Percentiles rank a stretch among this genome's conserved stretches.
These are phyloP conservation scores for Colletotrichum sidae DNA, from an alignment of 2,329 filamentous ascomycete species.

Conservation along the genomic window DNA sequence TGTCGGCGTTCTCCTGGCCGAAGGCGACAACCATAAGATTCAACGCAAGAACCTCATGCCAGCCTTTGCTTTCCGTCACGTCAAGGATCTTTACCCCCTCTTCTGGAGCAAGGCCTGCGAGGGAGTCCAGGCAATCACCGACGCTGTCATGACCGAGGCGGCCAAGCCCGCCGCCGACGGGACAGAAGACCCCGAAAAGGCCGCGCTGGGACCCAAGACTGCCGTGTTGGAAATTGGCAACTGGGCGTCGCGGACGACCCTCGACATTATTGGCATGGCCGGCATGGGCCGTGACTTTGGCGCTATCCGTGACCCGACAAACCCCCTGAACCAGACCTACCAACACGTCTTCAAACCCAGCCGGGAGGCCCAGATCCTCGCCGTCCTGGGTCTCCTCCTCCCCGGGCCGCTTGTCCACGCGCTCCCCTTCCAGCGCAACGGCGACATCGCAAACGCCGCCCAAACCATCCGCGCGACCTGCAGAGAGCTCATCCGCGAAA, in stretches of 20 bases:
- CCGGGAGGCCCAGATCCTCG: constrained; percentile 64
- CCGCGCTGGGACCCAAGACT: constrained; percentile 41
- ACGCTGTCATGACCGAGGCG: constrained; percentile 44
- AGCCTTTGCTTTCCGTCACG: constrained; percentile 85
- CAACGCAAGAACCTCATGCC: constrained; percentile 84
- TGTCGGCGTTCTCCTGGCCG: constrained; percentile 79
- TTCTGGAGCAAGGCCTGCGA: constrained; percentile 86
- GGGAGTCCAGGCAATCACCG: constrained; percentile 71
- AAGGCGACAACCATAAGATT: constrained; percentile 90
- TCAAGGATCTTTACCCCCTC: constrained; percentile 85
- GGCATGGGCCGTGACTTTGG: constrained; percentile 79
- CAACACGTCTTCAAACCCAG: constrained; percentile 64
- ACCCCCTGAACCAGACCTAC: constrained; percentile 70
- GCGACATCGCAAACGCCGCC: constrained; percentile 68
- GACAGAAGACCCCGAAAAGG: constrained; percentile 41
- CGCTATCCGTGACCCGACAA: constrained; percentile 70
- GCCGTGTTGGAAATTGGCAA: constrained; percentile 63
- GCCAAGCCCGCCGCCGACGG: constrained; percentile 48
- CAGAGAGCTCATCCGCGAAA: constrained; percentile 75
- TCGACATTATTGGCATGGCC: constrained; percentile 81
- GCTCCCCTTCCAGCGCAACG: constrained; percentile 79
- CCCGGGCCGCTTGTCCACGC: constrained; percentile 69
- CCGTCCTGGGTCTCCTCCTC: constrained; percentile 71
- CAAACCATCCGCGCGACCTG: constrained; percentile 74
- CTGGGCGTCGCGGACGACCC: constrained; percentile 76